Evolutionary conservation across 352 stramenopile species (phyloP).

Genomic region (Globisporangium heterothallicum): DNA sequence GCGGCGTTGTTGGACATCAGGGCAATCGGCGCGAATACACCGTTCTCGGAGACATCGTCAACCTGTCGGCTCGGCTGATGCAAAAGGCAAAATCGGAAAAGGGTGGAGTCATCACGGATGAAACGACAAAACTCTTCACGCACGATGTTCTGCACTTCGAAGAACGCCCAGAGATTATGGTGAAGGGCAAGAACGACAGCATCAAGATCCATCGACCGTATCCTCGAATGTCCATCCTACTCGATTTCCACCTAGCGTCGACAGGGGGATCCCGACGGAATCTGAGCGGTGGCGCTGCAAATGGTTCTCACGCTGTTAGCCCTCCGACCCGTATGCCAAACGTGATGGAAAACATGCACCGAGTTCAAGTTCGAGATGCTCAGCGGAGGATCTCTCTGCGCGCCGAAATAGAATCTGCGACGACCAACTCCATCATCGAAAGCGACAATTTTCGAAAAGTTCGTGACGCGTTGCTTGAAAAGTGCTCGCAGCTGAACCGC

Average conservation of each 20-base stretch:
- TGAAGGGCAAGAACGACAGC: constrained; percentile 92
- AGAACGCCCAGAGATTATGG: constrained; percentile 78
- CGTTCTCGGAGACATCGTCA: constrained; percentile 92
- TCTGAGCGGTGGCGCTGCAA: not conserved
- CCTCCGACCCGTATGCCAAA: constrained; percentile 54
- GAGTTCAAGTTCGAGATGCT: constrained; percentile 77
- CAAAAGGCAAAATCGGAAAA: constrained; percentile 79
- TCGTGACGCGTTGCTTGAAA: constrained; percentile 46
- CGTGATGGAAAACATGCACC: constrained; percentile 84
- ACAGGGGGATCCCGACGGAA: constrained; percentile 13
- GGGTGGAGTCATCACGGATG: constrained; percentile 87
- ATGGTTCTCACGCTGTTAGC: not conserved
- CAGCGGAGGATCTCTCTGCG: constrained; percentile 56
- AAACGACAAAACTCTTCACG: constrained; percentile 76
- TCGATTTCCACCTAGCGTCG: constrained; percentile 66
- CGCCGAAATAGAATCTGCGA: constrained; percentile 40
- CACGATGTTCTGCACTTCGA: constrained; percentile 89
- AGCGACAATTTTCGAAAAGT: constrained; percentile 53
- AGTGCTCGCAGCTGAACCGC: constrained; percentile 62
- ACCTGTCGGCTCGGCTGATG: constrained; percentile 91
- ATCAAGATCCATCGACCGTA: constrained; percentile 87
- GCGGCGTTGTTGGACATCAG: constrained; percentile 88
- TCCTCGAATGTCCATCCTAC: constrained; percentile 77
- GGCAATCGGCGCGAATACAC: constrained; percentile 91
- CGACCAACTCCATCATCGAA: constrained; percentile 46